These are phyloP conservation scores for Fusarium redolens DNA, from an alignment of 2,329 filamentous ascomycete genomes.

Conservation along the genomic window DNA sequence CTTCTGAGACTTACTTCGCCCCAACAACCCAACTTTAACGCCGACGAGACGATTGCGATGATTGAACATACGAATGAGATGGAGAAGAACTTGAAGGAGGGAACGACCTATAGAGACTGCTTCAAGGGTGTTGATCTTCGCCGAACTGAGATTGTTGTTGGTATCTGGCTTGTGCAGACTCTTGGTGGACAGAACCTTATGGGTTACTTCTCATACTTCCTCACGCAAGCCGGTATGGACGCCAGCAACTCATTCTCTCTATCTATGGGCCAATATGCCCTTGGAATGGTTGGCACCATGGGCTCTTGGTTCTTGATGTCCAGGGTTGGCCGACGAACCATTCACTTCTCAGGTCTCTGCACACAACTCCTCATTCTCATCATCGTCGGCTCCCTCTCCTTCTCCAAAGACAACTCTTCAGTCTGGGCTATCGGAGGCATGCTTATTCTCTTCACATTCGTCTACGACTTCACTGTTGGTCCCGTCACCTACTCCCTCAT, in stretches of 20 bases:
- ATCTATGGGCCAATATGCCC: slow-evolving; percentile 60
- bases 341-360: slow-evolving; percentile 60
- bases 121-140: slow-evolving; percentile 64
- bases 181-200: slow-evolving; percentile 62
- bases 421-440: slow-evolving; percentile 59
- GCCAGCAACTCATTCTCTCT: slow-evolving; percentile 57
- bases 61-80: slow-evolving; percentile 65
- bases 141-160: slow-evolving; percentile 64
- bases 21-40: slow-evolving; percentile 54
- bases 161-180: slow-evolving; percentile 62
- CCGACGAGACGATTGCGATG: slow-evolving; percentile 62
- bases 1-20: slow-evolving; percentile 56
- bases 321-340: slow-evolving; percentile 60
- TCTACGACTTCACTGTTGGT: slow-evolving; percentile 66
- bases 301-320: slow-evolving; percentile 63
- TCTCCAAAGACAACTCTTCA: slow-evolving; percentile 48
- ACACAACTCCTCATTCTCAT: slow-evolving; percentile 54
- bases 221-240: slow-evolving; percentile 59
- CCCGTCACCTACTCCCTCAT: slow-evolving; percentile 65
- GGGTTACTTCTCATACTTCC: slow-evolving; percentile 61
- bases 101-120: slow-evolving; percentile 61
- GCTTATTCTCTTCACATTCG: slow-evolving; percentile 63
- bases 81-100: slow-evolving; percentile 57
- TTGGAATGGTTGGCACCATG: slow-evolving; percentile 63
- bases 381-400: slow-evolving; percentile 55